Conservation (phyloP, 495 filamentous ascomycete genomes). For the Pyrenopolyporus hunteri region DNA sequence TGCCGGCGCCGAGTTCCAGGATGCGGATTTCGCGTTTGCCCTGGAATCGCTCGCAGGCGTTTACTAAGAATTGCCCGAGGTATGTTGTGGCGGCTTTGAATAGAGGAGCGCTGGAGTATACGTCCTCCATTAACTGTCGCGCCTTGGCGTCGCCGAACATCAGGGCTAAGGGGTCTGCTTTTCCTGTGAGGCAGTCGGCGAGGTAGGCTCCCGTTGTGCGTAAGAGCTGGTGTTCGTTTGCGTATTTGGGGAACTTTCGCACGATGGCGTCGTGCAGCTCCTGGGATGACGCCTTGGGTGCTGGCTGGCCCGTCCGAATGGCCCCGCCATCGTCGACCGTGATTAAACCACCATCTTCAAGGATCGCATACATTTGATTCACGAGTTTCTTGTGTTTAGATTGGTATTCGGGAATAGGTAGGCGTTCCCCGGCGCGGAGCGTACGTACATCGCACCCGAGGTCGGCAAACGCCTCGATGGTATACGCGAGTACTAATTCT, state of each 20-base stretch:
- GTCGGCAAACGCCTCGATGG: conserved; percentile 47
- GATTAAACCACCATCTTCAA: conserved; percentile 34
- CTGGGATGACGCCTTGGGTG: neutral
- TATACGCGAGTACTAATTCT: conserved; percentile 48
- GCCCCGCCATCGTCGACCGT: neutral
- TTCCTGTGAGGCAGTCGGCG: conserved; percentile 44
- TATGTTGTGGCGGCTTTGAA: conserved; percentile 36
- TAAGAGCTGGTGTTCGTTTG: conserved; percentile 39
- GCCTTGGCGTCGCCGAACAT: conserved; percentile 43
- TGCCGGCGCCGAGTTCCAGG: conserved; percentile 46
- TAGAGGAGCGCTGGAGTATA: conserved; percentile 45
- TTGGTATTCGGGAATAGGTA: conserved; percentile 32
- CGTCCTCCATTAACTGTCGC: conserved; percentile 36
- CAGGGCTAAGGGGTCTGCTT: conserved; percentile 40
- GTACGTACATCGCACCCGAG: conserved; percentile 43
- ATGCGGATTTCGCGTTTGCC: conserved; percentile 33
- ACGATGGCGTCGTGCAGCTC: conserved; percentile 3
- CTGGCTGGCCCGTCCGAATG: neutral
- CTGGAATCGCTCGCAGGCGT: conserved; percentile 9
- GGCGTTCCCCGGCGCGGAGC: conserved; percentile 31
- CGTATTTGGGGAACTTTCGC: conserved; percentile 37
- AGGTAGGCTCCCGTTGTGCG: conserved; percentile 40
- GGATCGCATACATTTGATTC: conserved; percentile 40
- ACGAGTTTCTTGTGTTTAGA: conserved; percentile 41
- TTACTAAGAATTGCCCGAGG: conserved; percentile 33